Conservation (phyloP, 2,329 filamentous ascomycete species). For the Trematosphaeria pertusa region DNA sequence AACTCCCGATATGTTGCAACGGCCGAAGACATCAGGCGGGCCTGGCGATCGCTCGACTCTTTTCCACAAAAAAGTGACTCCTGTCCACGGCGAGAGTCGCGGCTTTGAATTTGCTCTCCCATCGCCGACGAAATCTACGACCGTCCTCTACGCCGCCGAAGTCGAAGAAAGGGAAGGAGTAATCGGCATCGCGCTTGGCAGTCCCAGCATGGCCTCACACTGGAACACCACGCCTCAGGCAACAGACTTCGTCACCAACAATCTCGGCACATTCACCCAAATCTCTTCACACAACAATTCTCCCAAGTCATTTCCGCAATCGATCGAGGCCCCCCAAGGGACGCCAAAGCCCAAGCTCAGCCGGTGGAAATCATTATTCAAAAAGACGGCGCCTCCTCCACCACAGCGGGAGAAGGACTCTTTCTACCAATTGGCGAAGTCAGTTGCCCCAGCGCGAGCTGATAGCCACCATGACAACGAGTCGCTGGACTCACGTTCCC, state of each 20-base stretch:
- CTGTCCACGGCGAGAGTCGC: constrained; percentile 31
- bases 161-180: constrained; percentile 35
- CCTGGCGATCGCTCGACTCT: constrained; percentile 40
- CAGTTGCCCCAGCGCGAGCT: constrained; percentile 29
- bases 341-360: constrained; percentile 44
- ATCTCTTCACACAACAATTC: constrained; percentile 23
- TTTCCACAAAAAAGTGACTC: constrained; percentile 46
- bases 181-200: constrained; percentile 50
- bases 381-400: constrained; percentile 33
- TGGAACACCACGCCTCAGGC: constrained; percentile 35
- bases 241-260: constrained; percentile 22
- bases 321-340: constrained; percentile 15
- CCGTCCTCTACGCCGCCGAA: constrained; percentile 40
- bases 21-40: constrained; percentile 45
- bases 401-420: constrained; percentile 30
- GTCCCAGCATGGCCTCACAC: constrained; percentile 41
- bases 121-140: constrained; percentile 37
- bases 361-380: constrained; percentile 50
- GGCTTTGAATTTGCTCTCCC: constrained; percentile 34
- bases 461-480: constrained; percentile 44
- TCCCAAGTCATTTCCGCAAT: constrained; percentile 6
- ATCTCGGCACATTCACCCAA: constrained; percentile 23
- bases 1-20: constrained; percentile 38
- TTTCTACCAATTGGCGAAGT: constrained; percentile 46
- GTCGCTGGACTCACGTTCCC: constrained; percentile 21